phyloP scores from a whole-genome alignment of 495 filamentous ascomycete species.

The Penicillium angulare region DNA sequence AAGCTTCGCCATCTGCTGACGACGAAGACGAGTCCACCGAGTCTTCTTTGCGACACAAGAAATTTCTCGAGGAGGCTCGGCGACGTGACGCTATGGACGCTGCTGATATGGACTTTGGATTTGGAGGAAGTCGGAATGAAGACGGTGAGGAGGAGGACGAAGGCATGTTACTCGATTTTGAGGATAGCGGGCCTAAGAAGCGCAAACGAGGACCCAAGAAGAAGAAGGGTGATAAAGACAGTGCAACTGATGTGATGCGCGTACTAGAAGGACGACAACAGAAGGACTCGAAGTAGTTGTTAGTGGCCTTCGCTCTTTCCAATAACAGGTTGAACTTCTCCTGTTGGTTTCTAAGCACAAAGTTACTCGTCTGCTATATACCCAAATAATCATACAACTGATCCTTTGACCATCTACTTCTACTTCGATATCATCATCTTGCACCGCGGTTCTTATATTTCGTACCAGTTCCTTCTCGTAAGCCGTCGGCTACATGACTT shows the following conservation, averaged over 20 bases:
- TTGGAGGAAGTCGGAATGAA: constrained; percentile 78
- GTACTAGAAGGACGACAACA: constrained; percentile 76
- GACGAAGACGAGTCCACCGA: constrained; percentile 47
- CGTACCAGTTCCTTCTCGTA: no score
- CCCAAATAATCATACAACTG: not conserved
- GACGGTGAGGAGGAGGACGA: constrained; percentile 78
- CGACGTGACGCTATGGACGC: constrained; percentile 70
- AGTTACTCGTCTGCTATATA: not conserved
- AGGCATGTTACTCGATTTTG: constrained; percentile 60
- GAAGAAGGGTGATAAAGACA: constrained; percentile 81
- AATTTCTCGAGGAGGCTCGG: constrained; percentile 64
- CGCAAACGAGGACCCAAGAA: constrained; percentile 83
- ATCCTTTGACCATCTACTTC: no score
- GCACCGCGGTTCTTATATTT: no score
- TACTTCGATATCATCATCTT: no score
- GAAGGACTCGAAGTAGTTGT: constrained; percentile 18
- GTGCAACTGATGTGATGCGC: constrained; percentile 72
- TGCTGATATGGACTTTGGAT: constrained; percentile 91
- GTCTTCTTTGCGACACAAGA: constrained; percentile 63
- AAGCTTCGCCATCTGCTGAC: constrained; percentile 36
- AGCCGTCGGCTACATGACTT: no score
- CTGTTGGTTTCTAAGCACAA: no score
- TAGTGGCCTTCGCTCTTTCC: not conserved
- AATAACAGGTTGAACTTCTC: no score
- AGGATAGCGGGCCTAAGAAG: constrained; percentile 56